A percentile compares a stretch with the other conserved stretches of the same genome.
Evolutionary conservation across 768 basidiomycete genomes (phyloP).

Genomic region (Mycena latifolia): DNA sequence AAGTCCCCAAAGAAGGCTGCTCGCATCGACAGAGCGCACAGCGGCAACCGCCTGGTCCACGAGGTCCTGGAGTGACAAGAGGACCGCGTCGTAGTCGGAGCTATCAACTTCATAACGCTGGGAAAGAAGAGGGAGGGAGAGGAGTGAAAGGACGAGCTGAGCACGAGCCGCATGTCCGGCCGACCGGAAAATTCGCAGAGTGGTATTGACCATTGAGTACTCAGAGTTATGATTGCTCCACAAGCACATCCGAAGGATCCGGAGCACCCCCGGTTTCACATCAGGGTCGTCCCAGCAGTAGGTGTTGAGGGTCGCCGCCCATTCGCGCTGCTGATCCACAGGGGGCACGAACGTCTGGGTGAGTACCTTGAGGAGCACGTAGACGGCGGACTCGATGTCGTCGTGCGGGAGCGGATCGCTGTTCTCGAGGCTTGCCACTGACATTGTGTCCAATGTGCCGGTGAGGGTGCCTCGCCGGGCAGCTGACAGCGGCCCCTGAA

Average conservation of each 20-base stretch:
- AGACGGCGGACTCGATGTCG: conserved; percentile 28
- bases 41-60: no score
- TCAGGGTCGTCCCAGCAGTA: conserved; percentile 19
- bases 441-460: conserved; percentile 31
- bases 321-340: conserved; percentile 3
- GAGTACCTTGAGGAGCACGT: conserved; percentile 29
- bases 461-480: conserved; percentile 5
- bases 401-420: conserved; percentile 26
- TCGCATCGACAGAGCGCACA: no score
- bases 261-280: neutral
- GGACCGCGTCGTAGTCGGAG: no score
- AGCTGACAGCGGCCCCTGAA: conserved; percentile 7
- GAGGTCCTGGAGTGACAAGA: no score
- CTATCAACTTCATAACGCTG: no score
- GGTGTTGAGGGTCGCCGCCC: neutral
- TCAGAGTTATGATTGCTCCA: neutral
- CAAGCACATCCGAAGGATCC: neutral
- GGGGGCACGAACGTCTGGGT: conserved; percentile 21
- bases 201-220: neutral
- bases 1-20: no score
- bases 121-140: conserved; percentile 28
- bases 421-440: conserved; percentile 8
- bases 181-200: conserved; percentile 3
- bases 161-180: conserved; percentile 4
- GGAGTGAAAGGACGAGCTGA: conserved; percentile 10